These are phyloP conservation scores for Gelatoporia subvermispora DNA, from an alignment of 768 basidiomycete species.

Conservation along the genomic window DNA sequence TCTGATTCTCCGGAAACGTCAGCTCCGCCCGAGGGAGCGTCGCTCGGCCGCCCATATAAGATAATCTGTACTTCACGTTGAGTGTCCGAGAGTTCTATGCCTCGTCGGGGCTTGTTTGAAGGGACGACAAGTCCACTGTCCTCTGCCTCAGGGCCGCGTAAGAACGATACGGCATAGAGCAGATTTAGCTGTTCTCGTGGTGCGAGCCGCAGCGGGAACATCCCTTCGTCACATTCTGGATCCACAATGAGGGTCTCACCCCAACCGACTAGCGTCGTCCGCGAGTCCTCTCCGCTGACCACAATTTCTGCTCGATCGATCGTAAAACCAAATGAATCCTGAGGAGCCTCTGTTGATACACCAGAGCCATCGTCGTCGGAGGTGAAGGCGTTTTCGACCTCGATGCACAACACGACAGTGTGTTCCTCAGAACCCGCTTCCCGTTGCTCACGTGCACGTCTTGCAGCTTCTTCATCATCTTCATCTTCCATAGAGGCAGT, in stretches of 20 bases:
- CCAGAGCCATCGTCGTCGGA: conserved; percentile 34
- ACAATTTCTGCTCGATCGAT: conserved; percentile 73
- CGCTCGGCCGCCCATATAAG: conserved; percentile 69
- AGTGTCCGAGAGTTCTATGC: conserved; percentile 33
- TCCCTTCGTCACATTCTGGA: conserved; percentile 13
- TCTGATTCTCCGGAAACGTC: too few species aligned
- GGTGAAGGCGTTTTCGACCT: conserved; percentile 68
- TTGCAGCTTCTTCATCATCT: conserved; percentile 35
- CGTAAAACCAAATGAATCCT: conserved; percentile 52
- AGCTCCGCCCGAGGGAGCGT: background rate
- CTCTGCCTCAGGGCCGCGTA: conserved; percentile 56
- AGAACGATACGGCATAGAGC: conserved; percentile 83
- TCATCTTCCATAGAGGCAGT: too few species aligned
- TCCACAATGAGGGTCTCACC: conserved; percentile 34
- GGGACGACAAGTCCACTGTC: conserved; percentile 22
- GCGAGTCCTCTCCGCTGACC: conserved; percentile 64
- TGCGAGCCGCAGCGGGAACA: conserved; percentile 72
- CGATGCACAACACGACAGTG: conserved; percentile 86
- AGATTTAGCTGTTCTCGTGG: conserved; percentile 82
- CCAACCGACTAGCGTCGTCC: conserved; percentile 46
- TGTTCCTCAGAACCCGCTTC: conserved; percentile 76
- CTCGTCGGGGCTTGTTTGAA: background rate
- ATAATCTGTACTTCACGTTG: conserved; percentile 78
- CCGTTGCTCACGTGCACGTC: conserved; percentile 32
- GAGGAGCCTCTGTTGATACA: conserved; percentile 28